Evolutionary conservation across 208 protist genomes (phyloP).

Genomic region (Leptomonas pyrrhocoris): DNA sequence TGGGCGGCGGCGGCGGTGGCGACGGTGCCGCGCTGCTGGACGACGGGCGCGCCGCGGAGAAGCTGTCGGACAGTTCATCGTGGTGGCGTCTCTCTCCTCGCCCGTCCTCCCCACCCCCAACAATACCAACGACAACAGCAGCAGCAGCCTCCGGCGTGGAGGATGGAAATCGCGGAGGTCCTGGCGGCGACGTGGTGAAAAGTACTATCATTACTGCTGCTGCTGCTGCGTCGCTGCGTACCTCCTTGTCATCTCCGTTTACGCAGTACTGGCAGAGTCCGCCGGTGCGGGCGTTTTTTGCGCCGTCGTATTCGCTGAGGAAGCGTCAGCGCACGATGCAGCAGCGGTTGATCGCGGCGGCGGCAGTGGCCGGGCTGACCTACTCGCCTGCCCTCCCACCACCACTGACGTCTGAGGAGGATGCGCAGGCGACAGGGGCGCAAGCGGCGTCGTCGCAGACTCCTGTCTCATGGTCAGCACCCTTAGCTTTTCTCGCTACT

Average conservation of each 20-base stretch:
- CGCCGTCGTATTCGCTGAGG: conserved; percentile 12
- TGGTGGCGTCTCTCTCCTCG: conserved; percentile 27
- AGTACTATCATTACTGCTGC: background rate
- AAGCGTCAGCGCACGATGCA: conserved; percentile 18
- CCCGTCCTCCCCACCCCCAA: background rate
- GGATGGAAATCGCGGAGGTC: background rate
- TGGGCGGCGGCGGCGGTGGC: too few relatives aligned
- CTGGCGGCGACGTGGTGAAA: too few relatives aligned
- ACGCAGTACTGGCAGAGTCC: conserved; percentile 12
- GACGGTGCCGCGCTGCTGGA: background rate
- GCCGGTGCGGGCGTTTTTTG: conserved; percentile 4
- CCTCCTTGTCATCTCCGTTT: background rate
- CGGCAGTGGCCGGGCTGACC: background rate
- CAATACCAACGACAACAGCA: background rate
- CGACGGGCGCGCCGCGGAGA: background rate
- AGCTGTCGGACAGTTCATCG: background rate
- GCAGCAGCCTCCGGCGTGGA: background rate
- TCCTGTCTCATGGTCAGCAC: too few relatives aligned
- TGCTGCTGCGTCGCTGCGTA: background rate
- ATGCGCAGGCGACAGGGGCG: too few relatives aligned
- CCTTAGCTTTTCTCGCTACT: too few relatives aligned
- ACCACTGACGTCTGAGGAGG: too few relatives aligned
- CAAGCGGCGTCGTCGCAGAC: too few relatives aligned
- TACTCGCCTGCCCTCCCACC: background rate
- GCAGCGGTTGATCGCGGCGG: conserved; percentile 21